Percentiles rank a stretch among this genome's conserved stretches.
Evolutionary conservation across 192 early-diverging fungal genomes (phyloP).

Genomic region (Radiomyces spectabilis): DNA sequence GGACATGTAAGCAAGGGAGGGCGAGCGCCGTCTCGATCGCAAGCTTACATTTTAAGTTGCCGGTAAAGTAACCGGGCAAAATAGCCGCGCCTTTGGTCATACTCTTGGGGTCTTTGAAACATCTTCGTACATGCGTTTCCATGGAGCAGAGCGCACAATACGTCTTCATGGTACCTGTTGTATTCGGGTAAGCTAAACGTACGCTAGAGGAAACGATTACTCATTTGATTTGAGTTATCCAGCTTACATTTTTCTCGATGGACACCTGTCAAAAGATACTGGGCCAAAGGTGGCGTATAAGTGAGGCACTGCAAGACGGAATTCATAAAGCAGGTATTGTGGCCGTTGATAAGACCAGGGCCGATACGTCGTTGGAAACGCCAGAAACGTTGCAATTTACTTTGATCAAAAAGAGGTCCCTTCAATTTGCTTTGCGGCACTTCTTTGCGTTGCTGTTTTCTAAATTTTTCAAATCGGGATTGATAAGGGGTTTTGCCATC

Average conservation of each 20-base stretch:
- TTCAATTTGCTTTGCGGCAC: no score
- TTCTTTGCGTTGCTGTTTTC: no score
- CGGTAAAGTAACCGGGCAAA: constrained; percentile 58
- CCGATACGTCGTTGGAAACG: constrained; percentile 48
- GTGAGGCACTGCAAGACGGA: constrained; percentile 71
- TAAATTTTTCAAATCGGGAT: no score
- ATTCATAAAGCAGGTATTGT: constrained; percentile 79
- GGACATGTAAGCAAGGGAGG: background rate
- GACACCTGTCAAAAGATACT: constrained; percentile 51
- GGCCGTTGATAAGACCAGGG: constrained; percentile 62
- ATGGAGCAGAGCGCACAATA: constrained; percentile 73
- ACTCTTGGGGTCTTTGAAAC: constrained; percentile 37
- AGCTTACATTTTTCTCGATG: constrained; percentile 56
- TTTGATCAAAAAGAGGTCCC: constrained; percentile 50
- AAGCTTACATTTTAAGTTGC: constrained; percentile 50
- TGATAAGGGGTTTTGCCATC: no score
- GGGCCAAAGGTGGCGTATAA: constrained; percentile 66
- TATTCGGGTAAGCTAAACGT: no score
- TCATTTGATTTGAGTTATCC: no score
- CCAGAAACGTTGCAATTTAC: constrained; percentile 49
- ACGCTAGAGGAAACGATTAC: no score
- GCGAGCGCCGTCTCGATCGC: background rate
- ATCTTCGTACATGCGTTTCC: constrained; percentile 55
- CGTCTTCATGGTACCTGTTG: constrained; percentile 37
- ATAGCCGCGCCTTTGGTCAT: constrained; percentile 30